Percentiles rank a stretch among this genome's conserved stretches.
phyloP scores from a whole-genome alignment of 2,329 filamentous ascomycete species.

The Penicillium verrucosum region DNA sequence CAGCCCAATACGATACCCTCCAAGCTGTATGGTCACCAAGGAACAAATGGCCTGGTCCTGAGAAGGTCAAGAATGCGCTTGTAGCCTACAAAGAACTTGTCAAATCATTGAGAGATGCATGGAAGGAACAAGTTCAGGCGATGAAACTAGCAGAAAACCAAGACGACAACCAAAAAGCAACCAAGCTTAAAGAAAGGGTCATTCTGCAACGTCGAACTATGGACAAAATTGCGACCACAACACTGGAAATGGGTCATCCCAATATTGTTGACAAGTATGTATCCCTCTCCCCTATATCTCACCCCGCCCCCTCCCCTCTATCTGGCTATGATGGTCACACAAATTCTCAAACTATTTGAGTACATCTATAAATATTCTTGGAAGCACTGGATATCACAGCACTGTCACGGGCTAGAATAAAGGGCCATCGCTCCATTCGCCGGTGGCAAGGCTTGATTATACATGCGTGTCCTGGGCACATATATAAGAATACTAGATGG shows the following conservation, averaged over 20 bases:
- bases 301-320: slow-evolving; percentile 17
- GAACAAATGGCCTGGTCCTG: slow-evolving; percentile 48
- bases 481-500: neutral
- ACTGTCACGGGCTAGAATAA: slow-evolving; percentile 30
- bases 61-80: slow-evolving; percentile 55
- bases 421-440: slow-evolving; percentile 16
- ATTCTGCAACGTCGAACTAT: slow-evolving; percentile 57
- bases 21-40: slow-evolving; percentile 60
- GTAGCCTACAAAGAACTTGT: slow-evolving; percentile 59
- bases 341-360: slow-evolving; percentile 35
- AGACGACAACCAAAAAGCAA: slow-evolving; percentile 53
- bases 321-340: slow-evolving; percentile 32
- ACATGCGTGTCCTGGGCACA: neutral
- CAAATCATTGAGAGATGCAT: slow-evolving; percentile 58
- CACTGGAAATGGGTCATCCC: slow-evolving; percentile 45
- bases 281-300: slow-evolving; percentile 13
- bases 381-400: slow-evolving; percentile 24
- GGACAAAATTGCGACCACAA: slow-evolving; percentile 48
- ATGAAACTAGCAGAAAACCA: slow-evolving; percentile 58
- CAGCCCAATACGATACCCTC: slow-evolving; percentile 57
- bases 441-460: slow-evolving; percentile 2
- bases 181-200: slow-evolving; percentile 55
- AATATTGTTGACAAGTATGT: slow-evolving; percentile 52
- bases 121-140: slow-evolving; percentile 57
- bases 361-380: slow-evolving; percentile 35